Percentiles rank a stretch among this genome's conserved stretches.
Conservation (phyloP, 345 rosid genomes). For the Populus davidiana region DNA sequence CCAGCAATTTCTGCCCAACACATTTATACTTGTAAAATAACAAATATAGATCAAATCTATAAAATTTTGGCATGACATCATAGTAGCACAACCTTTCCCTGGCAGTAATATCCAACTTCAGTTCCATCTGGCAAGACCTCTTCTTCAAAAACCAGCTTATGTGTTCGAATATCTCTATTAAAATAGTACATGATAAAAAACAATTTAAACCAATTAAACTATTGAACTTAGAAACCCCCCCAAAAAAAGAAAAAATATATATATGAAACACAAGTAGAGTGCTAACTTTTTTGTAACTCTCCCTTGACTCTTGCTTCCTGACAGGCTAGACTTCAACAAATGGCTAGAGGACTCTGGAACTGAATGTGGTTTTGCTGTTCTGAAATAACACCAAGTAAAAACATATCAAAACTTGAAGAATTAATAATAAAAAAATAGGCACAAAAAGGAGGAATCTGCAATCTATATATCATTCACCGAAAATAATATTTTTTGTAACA, state of each 20-base stretch:
- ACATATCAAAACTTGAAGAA: background rate
- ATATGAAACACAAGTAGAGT: background rate
- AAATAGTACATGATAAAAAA: conserved; percentile 13
- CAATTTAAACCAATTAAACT: conserved; percentile 4
- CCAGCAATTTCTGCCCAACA: conserved; percentile 68
- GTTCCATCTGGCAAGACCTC: conserved; percentile 83
- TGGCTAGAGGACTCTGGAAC: conserved; percentile 32
- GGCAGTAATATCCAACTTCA: conserved; percentile 76
- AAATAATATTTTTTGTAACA: background rate
- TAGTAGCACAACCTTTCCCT: conserved; percentile 58
- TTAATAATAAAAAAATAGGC: background rate
- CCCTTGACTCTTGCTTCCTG: conserved; percentile 53
- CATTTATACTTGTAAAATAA: conserved; percentile 19
- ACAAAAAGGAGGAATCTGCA: background rate
- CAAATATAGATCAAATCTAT: background rate
- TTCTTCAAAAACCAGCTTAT: conserved; percentile 83
- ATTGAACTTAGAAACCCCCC: conserved; percentile 1
- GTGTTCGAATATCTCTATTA: conserved; percentile 77
- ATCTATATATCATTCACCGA: background rate
- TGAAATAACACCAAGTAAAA: conserved; percentile 28
- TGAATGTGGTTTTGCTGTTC: conserved; percentile 41
- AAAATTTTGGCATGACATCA: conserved; percentile 12
- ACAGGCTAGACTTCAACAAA: conserved; percentile 36
- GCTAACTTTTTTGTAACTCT: conserved; percentile 77
- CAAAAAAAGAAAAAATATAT: background rate